Base-by-base conservation (phyloP, 768 basidiomycete species). In the Russula sp. region DNA sequence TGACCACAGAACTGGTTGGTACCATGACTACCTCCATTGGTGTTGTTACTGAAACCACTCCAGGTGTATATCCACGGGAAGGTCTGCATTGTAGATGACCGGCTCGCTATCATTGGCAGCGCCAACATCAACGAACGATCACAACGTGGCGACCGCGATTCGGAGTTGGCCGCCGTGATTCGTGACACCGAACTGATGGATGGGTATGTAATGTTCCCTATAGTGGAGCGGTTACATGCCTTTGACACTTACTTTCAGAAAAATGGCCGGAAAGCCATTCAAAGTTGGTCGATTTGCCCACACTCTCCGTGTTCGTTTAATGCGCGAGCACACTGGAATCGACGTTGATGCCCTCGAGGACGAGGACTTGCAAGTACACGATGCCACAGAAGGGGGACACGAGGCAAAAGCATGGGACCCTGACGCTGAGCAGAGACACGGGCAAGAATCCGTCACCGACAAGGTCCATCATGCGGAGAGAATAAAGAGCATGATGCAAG, bases 91-190 rank as follows among this genome's bases (percentile, higher is more conserved):
- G 94, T 98, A 5, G 97, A 99, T 72, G 96, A 99, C 72, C 86
- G 97, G 57, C 77, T 94, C 61, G 94, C 84, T 37, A 94, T 97
- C 71, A 97, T 97, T 66, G 94, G 94, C 16, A 94, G 93, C 59
- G 96, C 96, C 18, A 98, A 97, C 73, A 94, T 99, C 77, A 98
- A 99, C 71, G 97, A 99, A 72, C 85, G 97, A 42, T 96, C 93
- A 14, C 91, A 92, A 71, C 82, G 93, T 34, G 97, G 97, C 27
- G 96, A 99, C 73, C 87, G 97, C 34, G 97, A 99, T 74, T 98
- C 96, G 2, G 97, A 99, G 72, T 73, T 98, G 39, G 93, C 94
- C 3, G 86, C 91, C 42, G 85, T 99, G 50, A 91, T 98, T 56
- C 81, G 94, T 65, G 97, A 99, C 70, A 98, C 96, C 3, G 96